Base-by-base conservation (phyloP, 805 yeast species). In the Yamadazyma paraphyllophila region DNA sequence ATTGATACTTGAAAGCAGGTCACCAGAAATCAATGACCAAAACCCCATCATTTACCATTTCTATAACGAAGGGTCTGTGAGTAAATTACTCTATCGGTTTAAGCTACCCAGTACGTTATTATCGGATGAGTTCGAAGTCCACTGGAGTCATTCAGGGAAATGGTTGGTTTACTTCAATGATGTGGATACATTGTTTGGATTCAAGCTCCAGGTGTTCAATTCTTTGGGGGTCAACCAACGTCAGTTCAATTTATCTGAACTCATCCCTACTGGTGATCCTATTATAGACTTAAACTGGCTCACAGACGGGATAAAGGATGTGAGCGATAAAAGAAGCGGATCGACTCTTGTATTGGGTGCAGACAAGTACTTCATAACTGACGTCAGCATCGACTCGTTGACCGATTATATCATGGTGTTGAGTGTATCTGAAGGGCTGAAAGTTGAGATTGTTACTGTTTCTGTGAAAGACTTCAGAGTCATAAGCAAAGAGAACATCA, bases 61-160 rank as follows among this genome's bases (percentile, higher is more conserved):
- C 45, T 50, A 59, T 41, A 67, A 69, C 42, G 50, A 52, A 8
- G 75, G 76, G 0, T 53, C 65, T 6, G 51, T 45, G 14, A 69
- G 76, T 51, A 46, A 41, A 14, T 45, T 66, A 15, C 49, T 54
- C 9, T 62, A 55, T 41, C 49, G 52, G 37, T 59, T 53, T 25
- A 50, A 60, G 30, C 45, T 63, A 17, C 55, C 62, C 8, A 25
- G 45, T 32, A 16, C 49, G 2, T 44, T 62, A 16, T 36, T 55
- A 8, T 29, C 60, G 25, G 32, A 50, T 3, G 53, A 61, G 1
- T 45, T 47, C 31, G 32, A 41, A 2, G 39, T 67, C 8, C 13
- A 40, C 15, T 71, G 76, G 76, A 61, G 70, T 1, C 35, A 48
- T 1, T 55, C 62, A 5, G 74, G 74, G 0, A 58, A 54, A 31